These are phyloP conservation scores for Picea glauca DNA, from an alignment of 75 land plant species.

Conservation along the genomic window DNA sequence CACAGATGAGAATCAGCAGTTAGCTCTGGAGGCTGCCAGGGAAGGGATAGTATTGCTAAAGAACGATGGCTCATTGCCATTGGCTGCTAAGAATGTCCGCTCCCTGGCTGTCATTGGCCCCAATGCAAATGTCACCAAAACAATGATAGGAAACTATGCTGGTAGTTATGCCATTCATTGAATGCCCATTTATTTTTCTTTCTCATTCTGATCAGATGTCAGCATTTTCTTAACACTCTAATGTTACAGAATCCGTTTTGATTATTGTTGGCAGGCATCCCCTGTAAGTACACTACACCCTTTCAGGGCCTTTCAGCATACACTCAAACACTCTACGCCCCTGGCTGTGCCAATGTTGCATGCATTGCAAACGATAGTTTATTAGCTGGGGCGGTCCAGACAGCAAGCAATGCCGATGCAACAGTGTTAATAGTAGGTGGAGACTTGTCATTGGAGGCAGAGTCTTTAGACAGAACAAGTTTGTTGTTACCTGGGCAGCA, in stretches of 20 bases:
- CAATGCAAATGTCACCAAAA: constrained; percentile 66
- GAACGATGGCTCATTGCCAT: constrained; percentile 44
- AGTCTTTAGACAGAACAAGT: constrained; percentile 50
- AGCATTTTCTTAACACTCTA: too few relatives aligned
- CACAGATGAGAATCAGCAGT: constrained; percentile 56
- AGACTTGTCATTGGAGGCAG: constrained; percentile 74
- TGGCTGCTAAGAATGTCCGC: constrained; percentile 11
- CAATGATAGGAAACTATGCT: constrained; percentile 93
- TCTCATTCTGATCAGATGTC: too few relatives aligned
- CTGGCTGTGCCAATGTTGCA: constrained; percentile 22
- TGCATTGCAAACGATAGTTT: constrained; percentile 29
- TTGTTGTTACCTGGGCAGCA: constrained; percentile 82
- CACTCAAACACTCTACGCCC: background rate
- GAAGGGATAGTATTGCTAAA: constrained; percentile 87
- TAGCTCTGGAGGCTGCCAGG: constrained; percentile 79
- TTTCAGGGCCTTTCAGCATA: constrained; percentile 19
- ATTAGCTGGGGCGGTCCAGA: constrained; percentile 45
- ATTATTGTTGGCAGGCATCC: too few relatives aligned
- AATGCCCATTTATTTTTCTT: background rate
- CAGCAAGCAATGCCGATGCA: constrained; percentile 72
- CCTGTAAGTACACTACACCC: constrained; percentile 33
- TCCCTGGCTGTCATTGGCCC: constrained; percentile 88
- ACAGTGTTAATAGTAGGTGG: constrained; percentile 73
- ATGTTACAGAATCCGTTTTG: too few relatives aligned
- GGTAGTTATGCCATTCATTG: constrained; percentile 18